A percentile compares a stretch with the other conserved stretches of the same genome.
These are phyloP conservation scores for Talaromyces proteolyticus DNA, from an alignment of 495 filamentous ascomycete species.

Conservation along the genomic window DNA sequence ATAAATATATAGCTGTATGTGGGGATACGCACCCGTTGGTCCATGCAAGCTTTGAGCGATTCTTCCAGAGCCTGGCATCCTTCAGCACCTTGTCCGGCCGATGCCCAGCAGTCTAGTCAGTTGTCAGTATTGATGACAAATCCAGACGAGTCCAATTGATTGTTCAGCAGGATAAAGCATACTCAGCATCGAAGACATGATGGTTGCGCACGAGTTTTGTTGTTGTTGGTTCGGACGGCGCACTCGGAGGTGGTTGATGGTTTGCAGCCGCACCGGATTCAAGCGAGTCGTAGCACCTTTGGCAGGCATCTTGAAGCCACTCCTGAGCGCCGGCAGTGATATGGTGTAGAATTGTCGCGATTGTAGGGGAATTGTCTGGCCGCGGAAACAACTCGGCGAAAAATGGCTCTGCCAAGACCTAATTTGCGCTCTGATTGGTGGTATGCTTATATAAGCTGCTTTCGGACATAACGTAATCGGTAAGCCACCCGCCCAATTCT, in stretches of 20 bases:
- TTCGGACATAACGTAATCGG: neutral
- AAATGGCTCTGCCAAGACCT: no score
- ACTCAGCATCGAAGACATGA: conserved; percentile 93
- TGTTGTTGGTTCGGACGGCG: conserved; percentile 71
- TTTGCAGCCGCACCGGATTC: conserved; percentile 75
- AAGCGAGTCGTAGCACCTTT: conserved; percentile 42
- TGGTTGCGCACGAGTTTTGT: conserved; percentile 69
- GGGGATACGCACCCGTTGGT: conserved; percentile 55
- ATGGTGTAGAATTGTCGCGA: no score
- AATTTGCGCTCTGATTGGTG: no score
- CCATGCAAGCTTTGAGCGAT: conserved; percentile 88
- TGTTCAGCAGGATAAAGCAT: conserved; percentile 26
- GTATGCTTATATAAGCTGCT: no score
- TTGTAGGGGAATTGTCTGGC: no score
- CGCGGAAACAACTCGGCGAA: no score
- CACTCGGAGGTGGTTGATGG: conserved; percentile 77
- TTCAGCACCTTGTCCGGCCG: conserved; percentile 63
- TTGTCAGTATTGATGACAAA: conserved; percentile 7
- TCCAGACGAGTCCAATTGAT: neutral
- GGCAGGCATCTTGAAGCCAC: conserved; percentile 41
- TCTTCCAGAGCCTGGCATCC: conserved; percentile 80
- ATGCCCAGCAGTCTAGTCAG: conserved; percentile 91
- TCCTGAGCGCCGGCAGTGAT: no score
- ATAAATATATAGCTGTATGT: neutral
- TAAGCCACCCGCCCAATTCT: neutral